These are phyloP conservation scores for Hypoxylon trugodes DNA, from an alignment of 495 filamentous ascomycete species.

Conservation along the genomic window DNA sequence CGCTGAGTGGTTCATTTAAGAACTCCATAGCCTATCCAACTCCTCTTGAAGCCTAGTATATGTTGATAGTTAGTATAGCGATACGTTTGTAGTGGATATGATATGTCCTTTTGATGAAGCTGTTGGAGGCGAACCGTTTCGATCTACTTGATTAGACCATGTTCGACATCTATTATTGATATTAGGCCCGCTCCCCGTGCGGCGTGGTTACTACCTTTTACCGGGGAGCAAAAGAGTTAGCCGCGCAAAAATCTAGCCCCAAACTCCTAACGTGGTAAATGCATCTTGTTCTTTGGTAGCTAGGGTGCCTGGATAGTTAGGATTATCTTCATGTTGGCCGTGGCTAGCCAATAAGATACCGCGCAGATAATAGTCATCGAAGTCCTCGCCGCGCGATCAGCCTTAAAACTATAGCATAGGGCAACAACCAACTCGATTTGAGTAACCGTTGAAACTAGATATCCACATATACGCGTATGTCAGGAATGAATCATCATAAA, in stretches of 20 bases:
- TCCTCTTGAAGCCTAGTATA: background rate
- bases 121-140: background rate
- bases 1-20: no score
- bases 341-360: no score
- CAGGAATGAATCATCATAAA: background rate
- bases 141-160: slow-evolving; percentile 2
- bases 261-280: background rate
- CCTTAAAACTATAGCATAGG: no score
- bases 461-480: no score
- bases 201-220: slow-evolving; percentile 6
- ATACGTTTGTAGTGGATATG: background rate
- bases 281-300: background rate
- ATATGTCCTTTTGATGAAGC: background rate
- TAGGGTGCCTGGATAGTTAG: no score
- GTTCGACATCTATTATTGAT: slow-evolving; percentile 6
- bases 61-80: slow-evolving; percentile 2
- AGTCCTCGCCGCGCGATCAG: no score
- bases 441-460: no score
- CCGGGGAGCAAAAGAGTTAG: background rate
- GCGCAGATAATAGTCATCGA: no score
- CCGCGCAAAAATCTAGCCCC: background rate
- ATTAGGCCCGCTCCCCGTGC: slow-evolving; percentile 2
- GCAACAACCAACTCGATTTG: no score
- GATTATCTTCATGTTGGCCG: no score
- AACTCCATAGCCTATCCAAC: no score